Evolutionary conservation across 2,329 filamentous ascomycete genomes (phyloP).

Genomic region (Fusarium subglutinans): DNA sequence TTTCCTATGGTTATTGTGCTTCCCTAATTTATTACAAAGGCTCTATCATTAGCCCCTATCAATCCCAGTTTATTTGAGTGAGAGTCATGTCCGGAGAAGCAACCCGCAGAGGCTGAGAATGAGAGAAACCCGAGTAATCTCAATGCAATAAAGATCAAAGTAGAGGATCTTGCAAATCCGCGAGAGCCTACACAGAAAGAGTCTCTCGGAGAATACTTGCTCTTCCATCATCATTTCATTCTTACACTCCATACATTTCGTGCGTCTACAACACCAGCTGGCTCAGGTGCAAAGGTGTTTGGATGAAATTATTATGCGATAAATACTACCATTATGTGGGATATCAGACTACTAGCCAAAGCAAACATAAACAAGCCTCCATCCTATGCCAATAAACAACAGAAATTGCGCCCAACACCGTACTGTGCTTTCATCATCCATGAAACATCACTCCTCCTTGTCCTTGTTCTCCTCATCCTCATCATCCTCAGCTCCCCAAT

Average conservation of each 20-base stretch:
- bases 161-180: background rate
- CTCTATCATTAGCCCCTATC: background rate
- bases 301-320: background rate
- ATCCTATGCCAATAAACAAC: conserved; percentile 5
- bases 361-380: conserved; percentile 13
- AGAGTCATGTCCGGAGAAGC: background rate
- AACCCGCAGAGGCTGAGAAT: background rate
- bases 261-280: background rate
- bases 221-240: background rate
- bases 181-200: background rate
- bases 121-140: background rate
- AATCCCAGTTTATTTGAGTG: background rate
- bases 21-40: background rate
- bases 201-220: background rate
- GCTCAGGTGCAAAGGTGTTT: background rate
- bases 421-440: conserved; percentile 29
- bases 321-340: conserved; percentile 25
- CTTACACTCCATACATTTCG: background rate
- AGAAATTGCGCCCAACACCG: conserved; percentile 30
- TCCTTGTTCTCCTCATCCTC: conserved; percentile 51
- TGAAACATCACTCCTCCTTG: conserved; percentile 41
- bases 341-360: conserved; percentile 21
- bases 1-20: background rate
- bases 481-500: conserved; percentile 68
- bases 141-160: too few relatives aligned